phyloP scores from a whole-genome alignment of 2,329 filamentous ascomycete genomes.

The Diaporthe caulivora region DNA sequence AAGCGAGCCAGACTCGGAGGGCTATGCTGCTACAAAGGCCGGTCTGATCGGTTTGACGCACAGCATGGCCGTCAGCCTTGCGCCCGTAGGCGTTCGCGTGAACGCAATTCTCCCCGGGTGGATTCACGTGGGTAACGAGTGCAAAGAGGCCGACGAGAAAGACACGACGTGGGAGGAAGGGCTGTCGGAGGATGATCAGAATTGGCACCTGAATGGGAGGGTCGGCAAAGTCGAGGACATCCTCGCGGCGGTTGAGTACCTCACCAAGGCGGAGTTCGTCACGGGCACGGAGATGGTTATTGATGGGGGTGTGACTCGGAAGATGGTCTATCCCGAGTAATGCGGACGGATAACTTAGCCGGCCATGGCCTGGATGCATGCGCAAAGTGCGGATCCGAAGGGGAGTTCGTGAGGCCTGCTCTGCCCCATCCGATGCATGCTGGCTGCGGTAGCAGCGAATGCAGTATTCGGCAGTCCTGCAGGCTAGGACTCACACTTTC shows the following conservation, averaged over 20 bases:
- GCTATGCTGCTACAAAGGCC: conserved; percentile 63
- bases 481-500: background rate
- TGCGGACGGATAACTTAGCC: background rate
- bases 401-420: background rate
- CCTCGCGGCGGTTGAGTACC: conserved; percentile 45
- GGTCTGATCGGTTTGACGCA: conserved; percentile 63
- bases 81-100: conserved; percentile 57
- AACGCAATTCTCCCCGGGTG: conserved; percentile 64
- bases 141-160: conserved; percentile 51
- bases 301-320: conserved; percentile 48
- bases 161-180: conserved; percentile 59
- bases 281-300: conserved; percentile 48
- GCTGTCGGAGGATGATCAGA: conserved; percentile 56
- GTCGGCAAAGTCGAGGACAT: conserved; percentile 63
- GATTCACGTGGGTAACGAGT: conserved; percentile 60
- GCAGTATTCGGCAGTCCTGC: background rate
- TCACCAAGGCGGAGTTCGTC: conserved; percentile 46
- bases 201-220: conserved; percentile 62
- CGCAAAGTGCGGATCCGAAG: background rate
- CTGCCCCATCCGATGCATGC: background rate
- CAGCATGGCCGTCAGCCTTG: conserved; percentile 59
- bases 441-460: background rate
- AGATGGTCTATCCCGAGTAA: conserved; percentile 49
- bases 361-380: background rate
- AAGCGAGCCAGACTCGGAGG: conserved; percentile 62